Percentiles rank a stretch among this genome's conserved stretches.
Evolutionary conservation across 495 filamentous ascomycete genomes (phyloP).

Genomic region (Lichenothelia convexa): DNA sequence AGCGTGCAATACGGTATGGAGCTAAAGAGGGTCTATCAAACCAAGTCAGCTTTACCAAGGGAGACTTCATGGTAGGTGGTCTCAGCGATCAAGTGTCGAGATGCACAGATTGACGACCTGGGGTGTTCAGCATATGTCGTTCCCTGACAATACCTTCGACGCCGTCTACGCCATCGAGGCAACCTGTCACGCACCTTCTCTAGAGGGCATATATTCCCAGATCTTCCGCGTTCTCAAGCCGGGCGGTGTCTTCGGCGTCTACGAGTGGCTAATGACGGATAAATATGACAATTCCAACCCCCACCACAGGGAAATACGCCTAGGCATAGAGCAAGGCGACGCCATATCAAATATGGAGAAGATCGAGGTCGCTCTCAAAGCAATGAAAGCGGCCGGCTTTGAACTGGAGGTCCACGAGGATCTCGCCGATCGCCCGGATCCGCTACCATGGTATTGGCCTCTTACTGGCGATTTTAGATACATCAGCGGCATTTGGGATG

Average conservation of each 20-base stretch:
- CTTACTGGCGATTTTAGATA: slow-evolving; percentile 67
- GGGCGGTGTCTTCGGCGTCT: slow-evolving; percentile 89
- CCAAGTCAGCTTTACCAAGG: slow-evolving; percentile 81
- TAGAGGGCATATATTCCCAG: slow-evolving; percentile 88
- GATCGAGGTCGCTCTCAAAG: slow-evolving; percentile 62
- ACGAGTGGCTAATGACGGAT: slow-evolving; percentile 99
- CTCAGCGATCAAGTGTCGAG: background rate
- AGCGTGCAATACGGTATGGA: slow-evolving; percentile 78
- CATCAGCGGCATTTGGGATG: slow-evolving; percentile 60
- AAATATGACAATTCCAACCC: slow-evolving; percentile 78
- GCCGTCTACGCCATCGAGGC: slow-evolving; percentile 97
- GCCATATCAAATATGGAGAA: slow-evolving; percentile 98
- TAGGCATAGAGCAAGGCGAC: slow-evolving; percentile 91
- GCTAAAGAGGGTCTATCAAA: slow-evolving; percentile 59
- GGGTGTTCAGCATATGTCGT: slow-evolving; percentile 73
- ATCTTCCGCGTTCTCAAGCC: slow-evolving; percentile 94
- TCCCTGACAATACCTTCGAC: slow-evolving; percentile 80
- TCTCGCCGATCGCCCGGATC: slow-evolving; percentile 62
- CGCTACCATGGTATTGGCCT: slow-evolving; percentile 89
- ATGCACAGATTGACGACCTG: background rate
- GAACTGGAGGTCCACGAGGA: slow-evolving; percentile 75
- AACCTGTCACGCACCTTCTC: slow-evolving; percentile 82
- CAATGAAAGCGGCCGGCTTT: slow-evolving; percentile 82
- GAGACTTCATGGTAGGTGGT: slow-evolving; percentile 75
- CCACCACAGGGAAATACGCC: slow-evolving; percentile 74